A percentile compares a stretch with the other conserved stretches of the same genome.
Conservation (phyloP, 1,139 yeast genomes). For the Yamadazyma trypodendri region DNA sequence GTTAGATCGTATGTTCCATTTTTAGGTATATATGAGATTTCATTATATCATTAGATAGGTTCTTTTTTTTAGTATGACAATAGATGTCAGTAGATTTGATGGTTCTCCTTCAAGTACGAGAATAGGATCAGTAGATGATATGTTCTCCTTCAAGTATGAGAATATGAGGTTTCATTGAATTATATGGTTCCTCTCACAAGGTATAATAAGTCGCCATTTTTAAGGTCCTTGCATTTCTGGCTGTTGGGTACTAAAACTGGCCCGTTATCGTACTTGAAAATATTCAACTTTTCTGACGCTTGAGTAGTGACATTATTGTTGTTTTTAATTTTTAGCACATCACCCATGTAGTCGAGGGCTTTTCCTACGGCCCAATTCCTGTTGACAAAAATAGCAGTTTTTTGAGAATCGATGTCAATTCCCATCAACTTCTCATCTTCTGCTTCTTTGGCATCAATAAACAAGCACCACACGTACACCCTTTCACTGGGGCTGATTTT, state of each 20-base stretch:
- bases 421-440: conserved; percentile 24
- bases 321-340: conserved; percentile 52
- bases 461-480: conserved; percentile 59
- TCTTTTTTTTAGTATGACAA: too few relatives aligned
- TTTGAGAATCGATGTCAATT: conserved; percentile 27
- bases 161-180: too few relatives aligned
- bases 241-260: conserved; percentile 30
- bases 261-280: conserved; percentile 36
- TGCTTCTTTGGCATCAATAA: conserved; percentile 37
- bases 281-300: conserved; percentile 39
- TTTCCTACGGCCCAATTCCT: conserved; percentile 77
- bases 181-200: conserved; percentile 31
- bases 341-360: conserved; percentile 68
- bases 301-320: conserved; percentile 52
- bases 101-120: too few relatives aligned
- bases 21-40: too few relatives aligned
- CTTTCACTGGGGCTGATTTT: conserved; percentile 56
- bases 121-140: too few relatives aligned
- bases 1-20: too few relatives aligned
- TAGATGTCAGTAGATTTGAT: too few relatives aligned
- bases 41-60: too few relatives aligned
- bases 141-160: too few relatives aligned
- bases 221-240: conserved; percentile 34
- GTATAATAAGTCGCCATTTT: conserved; percentile 41
- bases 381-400: conserved; percentile 50